Evolutionary conservation across 2,329 filamentous ascomycete genomes (phyloP).

Genomic region (Penicillium sp.): DNA sequence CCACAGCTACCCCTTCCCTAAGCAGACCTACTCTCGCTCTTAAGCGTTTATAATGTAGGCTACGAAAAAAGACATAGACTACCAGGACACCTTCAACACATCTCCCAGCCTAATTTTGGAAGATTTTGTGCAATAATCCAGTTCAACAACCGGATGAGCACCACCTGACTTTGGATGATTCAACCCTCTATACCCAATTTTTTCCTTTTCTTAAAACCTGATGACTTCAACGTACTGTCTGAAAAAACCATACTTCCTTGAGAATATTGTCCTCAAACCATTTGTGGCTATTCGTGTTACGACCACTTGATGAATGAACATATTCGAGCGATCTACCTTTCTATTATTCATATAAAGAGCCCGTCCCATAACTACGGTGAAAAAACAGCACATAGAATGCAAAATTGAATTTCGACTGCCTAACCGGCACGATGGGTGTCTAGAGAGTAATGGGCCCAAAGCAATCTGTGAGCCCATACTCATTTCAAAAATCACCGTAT

Average conservation of each 20-base stretch:
- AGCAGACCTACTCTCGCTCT: conserved; percentile 64
- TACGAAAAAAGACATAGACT: conserved; percentile 17
- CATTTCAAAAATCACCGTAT: conserved; percentile 5
- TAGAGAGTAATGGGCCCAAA: background rate
- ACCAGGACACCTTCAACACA: conserved; percentile 23
- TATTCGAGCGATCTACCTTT: conserved; percentile 1
- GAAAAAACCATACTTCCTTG: conserved; percentile 3
- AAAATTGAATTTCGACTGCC: conserved; percentile 12
- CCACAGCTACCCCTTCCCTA: conserved; percentile 73
- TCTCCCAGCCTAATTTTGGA: conserved; percentile 13
- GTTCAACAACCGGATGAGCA: conserved; percentile 15
- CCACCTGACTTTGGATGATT: conserved; percentile 34
- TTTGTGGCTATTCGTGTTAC: conserved; percentile 1
- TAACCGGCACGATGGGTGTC: background rate
- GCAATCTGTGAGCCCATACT: background rate
- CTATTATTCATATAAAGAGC: background rate
- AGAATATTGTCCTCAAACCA: conserved; percentile 2
- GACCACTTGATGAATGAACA: conserved; percentile 14
- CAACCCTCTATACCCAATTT: conserved; percentile 43
- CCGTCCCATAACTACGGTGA: conserved; percentile 12
- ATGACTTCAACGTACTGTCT: conserved; percentile 29
- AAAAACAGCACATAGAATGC: background rate
- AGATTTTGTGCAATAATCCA: conserved; percentile 17
- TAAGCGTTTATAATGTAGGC: conserved; percentile 17
- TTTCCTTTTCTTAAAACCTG: conserved; percentile 23